phyloP scores from a whole-genome alignment of 768 basidiomycete species.

The Russula earlei region DNA sequence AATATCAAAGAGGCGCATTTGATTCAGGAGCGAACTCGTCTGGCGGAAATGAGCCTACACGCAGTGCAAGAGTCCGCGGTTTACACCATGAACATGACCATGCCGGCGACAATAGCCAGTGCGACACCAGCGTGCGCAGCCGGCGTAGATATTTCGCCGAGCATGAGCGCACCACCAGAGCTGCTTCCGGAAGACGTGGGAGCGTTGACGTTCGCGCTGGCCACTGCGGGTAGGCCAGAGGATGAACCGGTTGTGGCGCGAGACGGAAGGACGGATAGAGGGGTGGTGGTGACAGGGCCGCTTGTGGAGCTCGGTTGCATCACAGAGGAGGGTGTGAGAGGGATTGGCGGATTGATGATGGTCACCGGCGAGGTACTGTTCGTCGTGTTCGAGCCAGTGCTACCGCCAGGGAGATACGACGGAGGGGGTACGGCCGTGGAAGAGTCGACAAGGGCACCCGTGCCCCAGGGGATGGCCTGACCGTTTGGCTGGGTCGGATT shows the following conservation, averaged over 20 bases:
- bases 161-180: neutral
- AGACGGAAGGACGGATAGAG: neutral
- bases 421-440: constrained; percentile 25
- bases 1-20: neutral
- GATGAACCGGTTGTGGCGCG: neutral
- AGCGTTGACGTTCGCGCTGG: neutral
- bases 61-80: neutral
- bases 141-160: constrained; percentile 2
- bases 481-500: constrained; percentile 43
- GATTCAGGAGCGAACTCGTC: neutral
- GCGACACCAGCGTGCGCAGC: constrained; percentile 6
- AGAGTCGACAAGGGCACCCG: constrained; percentile 42
- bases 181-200: neutral
- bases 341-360: neutral
- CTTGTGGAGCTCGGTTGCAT: neutral
- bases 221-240: neutral
- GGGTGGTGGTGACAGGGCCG: neutral
- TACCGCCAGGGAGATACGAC: neutral
- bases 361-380: neutral
- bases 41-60: neutral
- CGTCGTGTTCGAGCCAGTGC: neutral
- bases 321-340: neutral
- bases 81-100: constrained; percentile 15
- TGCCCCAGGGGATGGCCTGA: constrained; percentile 53
- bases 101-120: constrained; percentile 8